Evolutionary conservation across 1,139 yeast genomes (phyloP), one percentile per base, ranked within the genome.

Genomic region (Hanseniaspora sp.): DNA sequence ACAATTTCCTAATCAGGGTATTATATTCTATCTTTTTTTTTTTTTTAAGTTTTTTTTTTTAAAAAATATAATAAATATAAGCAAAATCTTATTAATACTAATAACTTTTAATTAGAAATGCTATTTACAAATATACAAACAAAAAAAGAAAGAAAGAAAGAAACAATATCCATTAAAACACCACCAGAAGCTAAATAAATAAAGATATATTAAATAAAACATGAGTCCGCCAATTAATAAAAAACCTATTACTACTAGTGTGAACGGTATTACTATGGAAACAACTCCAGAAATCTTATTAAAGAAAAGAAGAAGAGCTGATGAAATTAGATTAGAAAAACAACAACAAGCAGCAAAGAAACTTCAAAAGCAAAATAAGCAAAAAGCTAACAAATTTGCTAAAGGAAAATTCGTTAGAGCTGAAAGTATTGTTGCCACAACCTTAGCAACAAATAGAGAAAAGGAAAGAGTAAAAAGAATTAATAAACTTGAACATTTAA

Each of bases 261-360:
- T 77, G 56, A 69, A 67, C 77, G 52, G 54, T 35, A 51, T 51
- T 18, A 42, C 41, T 45, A 70, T 82, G 56, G 80, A 82, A 66
- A 76, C 84, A 30, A 83, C 82, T 66, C 92, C 92, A 43, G 92
- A 84, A 66, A 74, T 84, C 56, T 78, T 84, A 62, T 74, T 84
- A 61, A 80, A 82, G 64, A 84, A 83, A 73, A 79, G 94, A 70
- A 84, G 83, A 71, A 79, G 83, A 65, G 83, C 82, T 58, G 90
- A 84, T 65, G 74, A 83, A 67, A 73, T 81, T 62, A 77, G 88
- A 66, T 64, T 83, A 57, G 82, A 79, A 63, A 80, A 79, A 64
- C 86, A 80, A 64, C 83, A 69, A 55, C 61, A 64, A 37, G 69
- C 71, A 12, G 68, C 67, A 56, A 59, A 65, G 57, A 68, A 67